A percentile compares a stretch with the other conserved stretches of the same genome.
Conservation (phyloP, 306 rosid species). For the Dalbergia cultrata region DNA sequence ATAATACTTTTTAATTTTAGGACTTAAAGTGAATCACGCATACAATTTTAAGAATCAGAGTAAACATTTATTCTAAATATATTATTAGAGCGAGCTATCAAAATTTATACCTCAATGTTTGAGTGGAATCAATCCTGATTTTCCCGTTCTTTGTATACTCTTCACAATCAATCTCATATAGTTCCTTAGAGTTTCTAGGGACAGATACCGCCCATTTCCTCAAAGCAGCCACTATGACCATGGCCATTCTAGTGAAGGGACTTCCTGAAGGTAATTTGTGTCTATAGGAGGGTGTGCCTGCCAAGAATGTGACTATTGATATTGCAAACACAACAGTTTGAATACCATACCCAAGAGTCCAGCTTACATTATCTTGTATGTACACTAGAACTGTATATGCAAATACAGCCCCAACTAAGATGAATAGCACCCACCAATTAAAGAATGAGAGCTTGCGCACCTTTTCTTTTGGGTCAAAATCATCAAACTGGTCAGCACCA, state of each 20-base stretch:
- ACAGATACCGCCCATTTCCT: slow-evolving; percentile 57
- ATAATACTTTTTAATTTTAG: no score
- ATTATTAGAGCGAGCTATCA: not conserved
- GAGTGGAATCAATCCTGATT: slow-evolving; percentile 60
- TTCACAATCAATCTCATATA: slow-evolving; percentile 65
- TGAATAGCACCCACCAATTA: slow-evolving; percentile 86
- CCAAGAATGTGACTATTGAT: slow-evolving; percentile 58
- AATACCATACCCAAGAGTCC: slow-evolving; percentile 76
- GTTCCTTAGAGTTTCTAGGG: slow-evolving; percentile 65
- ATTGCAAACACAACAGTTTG: slow-evolving; percentile 68
- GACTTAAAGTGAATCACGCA: no score
- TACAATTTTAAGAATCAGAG: no score
- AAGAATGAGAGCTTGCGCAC: slow-evolving; percentile 71
- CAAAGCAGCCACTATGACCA: slow-evolving; percentile 62
- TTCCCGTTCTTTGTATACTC: slow-evolving; percentile 58
- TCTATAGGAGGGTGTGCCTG: slow-evolving; percentile 70
- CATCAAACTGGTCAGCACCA: slow-evolving; percentile 90
- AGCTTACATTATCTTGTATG: slow-evolving; percentile 72
- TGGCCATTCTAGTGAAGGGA: slow-evolving; percentile 64
- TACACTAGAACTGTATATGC: slow-evolving; percentile 67
- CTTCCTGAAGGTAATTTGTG: slow-evolving; percentile 73
- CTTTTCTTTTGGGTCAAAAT: slow-evolving; percentile 70
- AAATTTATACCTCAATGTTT: slow-evolving; percentile 58
- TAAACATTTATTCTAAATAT: no score
- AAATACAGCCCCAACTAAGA: slow-evolving; percentile 75